A percentile compares a stretch with the other conserved stretches of the same genome.
These are phyloP conservation scores for Rhizophagus sp. DNA, from an alignment of 192 early-diverging fungal species.

Conservation along the genomic window DNA sequence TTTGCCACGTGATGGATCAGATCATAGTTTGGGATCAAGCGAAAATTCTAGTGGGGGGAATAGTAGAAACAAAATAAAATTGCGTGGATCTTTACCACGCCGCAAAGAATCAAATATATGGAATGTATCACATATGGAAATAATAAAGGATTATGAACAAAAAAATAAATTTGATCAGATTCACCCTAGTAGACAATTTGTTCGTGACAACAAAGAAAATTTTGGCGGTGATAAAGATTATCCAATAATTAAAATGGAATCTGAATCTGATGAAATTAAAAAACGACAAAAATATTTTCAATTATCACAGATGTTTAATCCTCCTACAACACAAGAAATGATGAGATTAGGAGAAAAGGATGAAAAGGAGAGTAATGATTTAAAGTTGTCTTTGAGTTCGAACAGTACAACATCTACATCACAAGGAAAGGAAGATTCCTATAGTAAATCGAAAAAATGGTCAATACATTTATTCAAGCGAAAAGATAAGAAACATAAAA, in stretches of 20 bases:
- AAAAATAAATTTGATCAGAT: not conserved
- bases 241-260: not conserved
- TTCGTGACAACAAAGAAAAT: no score
- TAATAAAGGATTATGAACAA: constrained; percentile 19
- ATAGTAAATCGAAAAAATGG: constrained; percentile 3
- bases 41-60: not conserved
- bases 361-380: not conserved
- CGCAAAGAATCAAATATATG: not conserved
- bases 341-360: not conserved
- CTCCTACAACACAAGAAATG: not conserved
- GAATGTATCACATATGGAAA: constrained; percentile 12
- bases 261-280: not conserved
- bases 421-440: not conserved
- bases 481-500: constrained; percentile 22
- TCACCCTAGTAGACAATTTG: not conserved
- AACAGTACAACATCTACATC: not conserved
- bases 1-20: not conserved
- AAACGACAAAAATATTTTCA: not conserved
- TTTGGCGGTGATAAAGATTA: no score
- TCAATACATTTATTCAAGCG: constrained; percentile 14
- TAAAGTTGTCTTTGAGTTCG: not conserved
- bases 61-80: not conserved
- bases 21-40: not conserved
- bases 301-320: constrained; percentile 5
- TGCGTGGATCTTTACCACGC: not conserved